Conservation (phyloP, 345 rosid species). For the Eucalyptus grandis region DNA sequence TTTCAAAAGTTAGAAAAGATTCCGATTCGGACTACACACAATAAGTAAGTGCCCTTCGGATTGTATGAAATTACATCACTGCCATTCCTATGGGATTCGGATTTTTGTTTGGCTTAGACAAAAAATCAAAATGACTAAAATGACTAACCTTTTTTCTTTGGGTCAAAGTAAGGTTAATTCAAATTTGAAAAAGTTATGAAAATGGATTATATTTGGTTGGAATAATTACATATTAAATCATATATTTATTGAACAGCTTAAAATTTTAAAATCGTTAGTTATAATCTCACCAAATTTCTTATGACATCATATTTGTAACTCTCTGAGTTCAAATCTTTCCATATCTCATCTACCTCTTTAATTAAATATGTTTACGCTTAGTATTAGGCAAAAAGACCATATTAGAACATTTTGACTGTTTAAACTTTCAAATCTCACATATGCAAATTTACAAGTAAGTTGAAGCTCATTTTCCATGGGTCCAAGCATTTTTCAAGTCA, state of each 20-base stretch:
- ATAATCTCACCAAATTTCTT: too few species aligned
- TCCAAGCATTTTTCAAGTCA: not conserved
- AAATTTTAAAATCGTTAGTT: accelerated
- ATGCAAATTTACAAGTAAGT: not conserved
- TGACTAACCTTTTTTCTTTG: too few species aligned
- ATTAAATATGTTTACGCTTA: accelerated
- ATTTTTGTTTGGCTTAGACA: not conserved
- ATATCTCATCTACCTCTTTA: accelerated
- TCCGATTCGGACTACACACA: not conserved
- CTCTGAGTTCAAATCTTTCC: accelerated
- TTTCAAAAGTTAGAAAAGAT: not conserved
- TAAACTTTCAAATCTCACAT: too few species aligned
- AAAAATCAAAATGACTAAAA: not conserved
- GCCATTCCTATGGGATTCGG: not conserved
- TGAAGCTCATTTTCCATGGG: not conserved
- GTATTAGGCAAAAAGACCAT: too few species aligned
- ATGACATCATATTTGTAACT: accelerated
- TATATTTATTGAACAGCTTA: accelerated
- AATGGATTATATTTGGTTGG: not conserved
- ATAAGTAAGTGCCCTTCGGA: not conserved
- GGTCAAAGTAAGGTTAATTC: not conserved
- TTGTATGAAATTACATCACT: not conserved
- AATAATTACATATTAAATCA: accelerated
- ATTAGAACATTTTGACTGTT: too few species aligned
- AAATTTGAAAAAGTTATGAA: not conserved